Percentiles rank a stretch among this genome's conserved stretches.
Evolutionary conservation across 495 filamentous ascomycete species (phyloP).

Genomic region (Tuber melanosporum): DNA sequence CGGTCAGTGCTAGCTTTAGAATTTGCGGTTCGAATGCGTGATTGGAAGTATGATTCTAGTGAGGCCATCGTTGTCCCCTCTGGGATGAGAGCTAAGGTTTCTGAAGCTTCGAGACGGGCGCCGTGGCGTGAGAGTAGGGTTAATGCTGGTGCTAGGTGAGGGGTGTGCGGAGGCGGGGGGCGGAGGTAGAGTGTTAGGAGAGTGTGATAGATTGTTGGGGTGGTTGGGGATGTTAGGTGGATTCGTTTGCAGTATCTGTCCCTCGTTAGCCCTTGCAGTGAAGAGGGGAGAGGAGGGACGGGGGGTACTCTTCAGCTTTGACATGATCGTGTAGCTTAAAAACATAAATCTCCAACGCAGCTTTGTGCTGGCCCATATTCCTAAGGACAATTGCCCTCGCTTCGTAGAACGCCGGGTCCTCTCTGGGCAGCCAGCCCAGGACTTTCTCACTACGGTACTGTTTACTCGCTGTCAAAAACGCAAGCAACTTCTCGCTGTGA

Average conservation of each 20-base stretch:
- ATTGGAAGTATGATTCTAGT: slow-evolving; percentile 85
- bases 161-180: slow-evolving; percentile 66
- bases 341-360: slow-evolving; percentile 91
- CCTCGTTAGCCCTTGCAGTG: background rate
- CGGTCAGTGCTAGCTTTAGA: slow-evolving; percentile 68
- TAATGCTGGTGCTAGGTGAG: slow-evolving; percentile 71
- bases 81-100: slow-evolving; percentile 80
- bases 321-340: slow-evolving; percentile 80
- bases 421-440: slow-evolving; percentile 65
- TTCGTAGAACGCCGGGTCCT: slow-evolving; percentile 83
- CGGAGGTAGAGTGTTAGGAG: slow-evolving; percentile 84
- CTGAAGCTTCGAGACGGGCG: slow-evolving; percentile 77
- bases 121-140: slow-evolving; percentile 85
- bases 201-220: slow-evolving; percentile 78
- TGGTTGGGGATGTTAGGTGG: slow-evolving; percentile 51
- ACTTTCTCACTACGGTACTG: slow-evolving; percentile 75
- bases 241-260: slow-evolving; percentile 80
- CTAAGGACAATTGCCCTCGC: slow-evolving; percentile 84
- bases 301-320: slow-evolving; percentile 80
- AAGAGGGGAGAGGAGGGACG: slow-evolving; percentile 4
- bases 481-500: slow-evolving; percentile 53
- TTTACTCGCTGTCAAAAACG: slow-evolving; percentile 66
- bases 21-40: slow-evolving; percentile 81
- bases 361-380: slow-evolving; percentile 91
- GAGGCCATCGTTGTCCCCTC: slow-evolving; percentile 66